phyloP scores from a whole-genome alignment of 345 rosid genomes.

The Eucalyptus cladocalyx region DNA sequence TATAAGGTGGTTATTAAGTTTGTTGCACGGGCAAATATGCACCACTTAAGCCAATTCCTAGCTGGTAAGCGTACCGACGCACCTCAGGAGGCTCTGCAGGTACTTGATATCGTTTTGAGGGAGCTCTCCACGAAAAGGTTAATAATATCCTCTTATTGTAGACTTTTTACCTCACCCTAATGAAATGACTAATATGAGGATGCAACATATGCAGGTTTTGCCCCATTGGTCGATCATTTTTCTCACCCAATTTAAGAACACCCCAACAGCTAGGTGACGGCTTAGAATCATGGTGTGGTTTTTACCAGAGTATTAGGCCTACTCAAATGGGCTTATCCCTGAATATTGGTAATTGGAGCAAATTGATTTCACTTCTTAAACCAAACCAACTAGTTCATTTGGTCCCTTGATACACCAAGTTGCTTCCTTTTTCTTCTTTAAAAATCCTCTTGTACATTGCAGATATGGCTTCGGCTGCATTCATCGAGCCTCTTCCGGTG shows the following conservation, averaged over 20 bases:
- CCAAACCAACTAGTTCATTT: background rate
- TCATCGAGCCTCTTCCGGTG: conserved; percentile 97
- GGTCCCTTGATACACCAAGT: background rate
- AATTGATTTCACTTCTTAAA: background rate
- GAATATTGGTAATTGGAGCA: conserved; percentile 57
- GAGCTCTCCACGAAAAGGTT: conserved; percentile 80
- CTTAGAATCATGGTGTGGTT: conserved; percentile 98
- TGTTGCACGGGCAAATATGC: conserved; percentile 78
- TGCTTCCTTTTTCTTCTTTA: background rate
- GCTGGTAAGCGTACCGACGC: conserved; percentile 90
- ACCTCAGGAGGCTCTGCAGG: conserved; percentile 85
- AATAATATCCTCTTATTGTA: background rate
- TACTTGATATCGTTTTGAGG: conserved; percentile 86
- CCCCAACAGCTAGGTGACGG: conserved; percentile 92
- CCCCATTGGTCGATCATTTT: conserved; percentile 88
- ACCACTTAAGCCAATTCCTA: conserved; percentile 79
- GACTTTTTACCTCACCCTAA: background rate
- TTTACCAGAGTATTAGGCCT: conserved; percentile 94
- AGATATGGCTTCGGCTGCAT: conserved; percentile 99
- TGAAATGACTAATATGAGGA: background rate
- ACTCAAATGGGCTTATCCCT: conserved; percentile 97
- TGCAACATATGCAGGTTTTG: conserved; percentile 35
- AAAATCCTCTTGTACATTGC: background rate
- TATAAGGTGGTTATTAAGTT: conserved; percentile 80
- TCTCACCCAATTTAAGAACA: conserved; percentile 69